These are phyloP conservation scores for Tephrocybe sp. DNA, from an alignment of 768 basidiomycete genomes.

Conservation along the genomic window DNA sequence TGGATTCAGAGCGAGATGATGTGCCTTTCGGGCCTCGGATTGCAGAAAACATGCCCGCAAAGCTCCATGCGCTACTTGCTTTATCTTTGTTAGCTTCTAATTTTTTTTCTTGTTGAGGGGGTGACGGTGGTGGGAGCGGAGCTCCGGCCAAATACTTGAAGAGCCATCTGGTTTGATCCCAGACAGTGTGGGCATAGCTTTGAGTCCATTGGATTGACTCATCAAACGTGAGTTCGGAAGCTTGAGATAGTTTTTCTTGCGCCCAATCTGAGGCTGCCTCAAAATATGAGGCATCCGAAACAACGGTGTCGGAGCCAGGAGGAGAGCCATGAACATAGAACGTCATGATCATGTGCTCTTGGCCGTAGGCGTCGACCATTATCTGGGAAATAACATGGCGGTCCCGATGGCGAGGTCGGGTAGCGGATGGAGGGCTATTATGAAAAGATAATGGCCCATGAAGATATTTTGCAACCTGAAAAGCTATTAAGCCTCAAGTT, in stretches of 20 bases:
- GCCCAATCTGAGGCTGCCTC: slow-evolving; percentile 43
- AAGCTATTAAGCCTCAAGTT: slow-evolving; percentile 7
- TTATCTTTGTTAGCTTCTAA: slow-evolving; percentile 24
- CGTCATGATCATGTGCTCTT: slow-evolving; percentile 81
- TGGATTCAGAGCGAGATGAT: slow-evolving; percentile 22
- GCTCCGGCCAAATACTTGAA: slow-evolving; percentile 78
- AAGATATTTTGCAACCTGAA: slow-evolving; percentile 67
- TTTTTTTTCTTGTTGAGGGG: slow-evolving; percentile 28
- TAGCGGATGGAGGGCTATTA: slow-evolving; percentile 74
- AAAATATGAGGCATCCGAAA: slow-evolving; percentile 41
- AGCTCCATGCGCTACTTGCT: slow-evolving; percentile 44
- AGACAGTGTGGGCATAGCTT: slow-evolving; percentile 33
- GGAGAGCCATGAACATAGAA: slow-evolving; percentile 73
- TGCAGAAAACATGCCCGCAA: slow-evolving; percentile 70
- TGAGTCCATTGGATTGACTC: slow-evolving; percentile 48
- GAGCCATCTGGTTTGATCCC: slow-evolving; percentile 51
- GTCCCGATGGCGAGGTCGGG: slow-evolving; percentile 78
- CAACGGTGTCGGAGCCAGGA: slow-evolving; percentile 31
- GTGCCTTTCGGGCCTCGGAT: slow-evolving; percentile 40
- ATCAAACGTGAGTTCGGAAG: slow-evolving; percentile 56
- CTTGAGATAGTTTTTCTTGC: slow-evolving; percentile 30
- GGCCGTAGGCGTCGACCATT: slow-evolving; percentile 66
- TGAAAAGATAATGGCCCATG: slow-evolving; percentile 70
- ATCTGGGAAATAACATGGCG: slow-evolving; percentile 80
- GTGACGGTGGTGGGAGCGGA: slow-evolving; percentile 34